Conservation (phyloP, 2,329 filamentous ascomycete genomes). For the Lachnellula cervina region DNA sequence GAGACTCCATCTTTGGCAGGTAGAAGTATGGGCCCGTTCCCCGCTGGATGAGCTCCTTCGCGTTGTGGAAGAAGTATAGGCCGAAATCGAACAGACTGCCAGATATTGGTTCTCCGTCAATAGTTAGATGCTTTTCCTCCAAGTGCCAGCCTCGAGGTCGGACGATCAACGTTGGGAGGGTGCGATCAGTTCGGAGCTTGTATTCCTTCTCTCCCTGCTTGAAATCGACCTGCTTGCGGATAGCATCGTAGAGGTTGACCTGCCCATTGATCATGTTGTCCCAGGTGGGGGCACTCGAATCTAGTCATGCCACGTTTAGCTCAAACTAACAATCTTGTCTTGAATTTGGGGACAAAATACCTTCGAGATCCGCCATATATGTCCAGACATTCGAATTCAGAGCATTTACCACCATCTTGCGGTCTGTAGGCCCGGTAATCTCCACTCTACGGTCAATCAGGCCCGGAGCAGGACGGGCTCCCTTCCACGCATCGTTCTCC, state of each 20-base stretch:
- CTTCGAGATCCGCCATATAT: conserved; percentile 99
- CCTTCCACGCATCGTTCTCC: conserved; percentile 90
- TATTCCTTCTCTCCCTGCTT: conserved; percentile 94
- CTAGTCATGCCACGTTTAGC: conserved; percentile 40
- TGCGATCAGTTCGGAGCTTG: conserved; percentile 88
- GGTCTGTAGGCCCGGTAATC: conserved; percentile 94
- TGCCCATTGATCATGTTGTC: conserved; percentile 99
- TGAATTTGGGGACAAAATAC: conserved; percentile 38
- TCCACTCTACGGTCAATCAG: conserved; percentile 91
- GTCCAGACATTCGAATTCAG: conserved; percentile 95
- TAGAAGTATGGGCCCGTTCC: conserved; percentile 96
- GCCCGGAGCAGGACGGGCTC: conserved; percentile 84
- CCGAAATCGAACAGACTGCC: conserved; percentile 94
- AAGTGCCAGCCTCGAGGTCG: conserved; percentile 96
- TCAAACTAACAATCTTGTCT: conserved; percentile 7
- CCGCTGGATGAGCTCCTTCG: conserved; percentile 75
- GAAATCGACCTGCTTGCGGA: conserved; percentile 91
- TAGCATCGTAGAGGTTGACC: conserved; percentile 94
- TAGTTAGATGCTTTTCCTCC: conserved; percentile 95
- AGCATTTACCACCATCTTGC: conserved; percentile 99
- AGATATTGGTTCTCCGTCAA: conserved; percentile 92
- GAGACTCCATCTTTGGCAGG: conserved; percentile 95
- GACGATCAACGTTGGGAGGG: conserved; percentile 84
- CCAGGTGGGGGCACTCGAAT: conserved; percentile 95
- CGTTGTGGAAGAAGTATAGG: conserved; percentile 99